Evolutionary conservation across 805 yeast species (phyloP), one percentile per base, ranked within the genome.

Genomic region (Danielia oregonensis): DNA sequence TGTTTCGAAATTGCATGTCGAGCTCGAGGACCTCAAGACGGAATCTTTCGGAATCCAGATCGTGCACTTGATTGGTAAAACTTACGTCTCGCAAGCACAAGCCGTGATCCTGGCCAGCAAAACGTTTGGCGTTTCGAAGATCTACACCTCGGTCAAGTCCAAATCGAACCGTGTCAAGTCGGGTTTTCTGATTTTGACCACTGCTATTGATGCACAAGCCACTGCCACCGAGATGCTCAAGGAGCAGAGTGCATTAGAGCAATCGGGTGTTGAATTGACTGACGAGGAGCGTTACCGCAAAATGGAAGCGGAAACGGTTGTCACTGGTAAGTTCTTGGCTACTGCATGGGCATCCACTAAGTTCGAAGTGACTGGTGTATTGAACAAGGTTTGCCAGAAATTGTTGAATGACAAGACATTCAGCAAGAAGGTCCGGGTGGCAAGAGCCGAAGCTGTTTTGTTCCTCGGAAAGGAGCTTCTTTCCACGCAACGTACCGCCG

Each of bases 301-400:
- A 35, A 87, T 80, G 1, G 93, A 87, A 54, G 76, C 84, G 63
- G 96, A 91, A 52, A 74, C 87, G 32, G 65, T 76, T 37, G 74
- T 91, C 43, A 79, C 87, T 35, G 97, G 98, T 16, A 93, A 91
- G 57, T 76, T 93, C 15, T 70, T 93, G 32, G 91, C 93, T 6
- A 88, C 96, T 1, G 94, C 95, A 13, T 93, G 99, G 99, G 85
- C 86, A 15, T 86, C 95, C 25, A 86, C 96, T 14, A 80, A 84
- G 48, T 82, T 79, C 60, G 99, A 93, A 63, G 79, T 89, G 35
- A 76, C 93, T 31, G 89, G 82, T 21, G 88, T 88, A 7, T 86
- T 93, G 57, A 93, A 86, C 45, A 72, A 70, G 39, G 84, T 89
- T 5, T 67, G 89, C 29, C 65, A 75, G 40, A 52, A 48, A 38